phyloP scores from a whole-genome alignment of 202 grass and related monocot species.

The Bolboschoenoplectus hybrid region DNA sequence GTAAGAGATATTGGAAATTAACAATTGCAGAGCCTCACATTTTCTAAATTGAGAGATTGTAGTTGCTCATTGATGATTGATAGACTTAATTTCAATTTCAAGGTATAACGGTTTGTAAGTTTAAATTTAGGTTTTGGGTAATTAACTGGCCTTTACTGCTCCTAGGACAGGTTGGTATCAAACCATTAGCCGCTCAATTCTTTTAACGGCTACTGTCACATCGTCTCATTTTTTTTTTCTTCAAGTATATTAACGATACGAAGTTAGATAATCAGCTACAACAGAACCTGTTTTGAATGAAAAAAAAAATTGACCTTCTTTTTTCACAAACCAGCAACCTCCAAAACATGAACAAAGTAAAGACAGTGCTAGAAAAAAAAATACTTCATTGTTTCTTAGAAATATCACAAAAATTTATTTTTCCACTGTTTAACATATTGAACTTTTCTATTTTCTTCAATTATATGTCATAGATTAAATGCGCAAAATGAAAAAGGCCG shows the following conservation, averaged over 20 bases:
- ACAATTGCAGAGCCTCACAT: not conserved
- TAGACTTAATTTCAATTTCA: not conserved
- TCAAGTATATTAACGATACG: not conserved
- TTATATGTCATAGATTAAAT: not conserved
- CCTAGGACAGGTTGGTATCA: not conserved
- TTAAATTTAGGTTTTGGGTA: constrained; percentile 25
- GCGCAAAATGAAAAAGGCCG: not conserved
- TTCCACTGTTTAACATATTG: too few relatives aligned
- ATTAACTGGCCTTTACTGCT: not conserved
- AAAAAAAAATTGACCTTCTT: not conserved
- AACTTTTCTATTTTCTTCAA: not conserved
- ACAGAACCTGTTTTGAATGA: not conserved
- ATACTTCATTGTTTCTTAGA: not conserved
- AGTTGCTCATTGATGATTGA: constrained; percentile 20
- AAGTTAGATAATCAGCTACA: constrained; percentile 6
- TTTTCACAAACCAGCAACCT: not conserved
- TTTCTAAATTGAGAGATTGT: constrained; percentile 28
- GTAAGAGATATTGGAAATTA: not conserved
- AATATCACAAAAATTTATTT: not conserved
- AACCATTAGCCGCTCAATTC: constrained; percentile 14
- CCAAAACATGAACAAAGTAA: not conserved
- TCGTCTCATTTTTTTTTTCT: not conserved
- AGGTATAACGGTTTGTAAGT: constrained; percentile 15
- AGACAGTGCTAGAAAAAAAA: not conserved
- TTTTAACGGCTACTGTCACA: constrained; percentile 27